Evolutionary conservation across 148 eudicot species (phyloP).

Genomic region (Persicaria tinctoria): DNA sequence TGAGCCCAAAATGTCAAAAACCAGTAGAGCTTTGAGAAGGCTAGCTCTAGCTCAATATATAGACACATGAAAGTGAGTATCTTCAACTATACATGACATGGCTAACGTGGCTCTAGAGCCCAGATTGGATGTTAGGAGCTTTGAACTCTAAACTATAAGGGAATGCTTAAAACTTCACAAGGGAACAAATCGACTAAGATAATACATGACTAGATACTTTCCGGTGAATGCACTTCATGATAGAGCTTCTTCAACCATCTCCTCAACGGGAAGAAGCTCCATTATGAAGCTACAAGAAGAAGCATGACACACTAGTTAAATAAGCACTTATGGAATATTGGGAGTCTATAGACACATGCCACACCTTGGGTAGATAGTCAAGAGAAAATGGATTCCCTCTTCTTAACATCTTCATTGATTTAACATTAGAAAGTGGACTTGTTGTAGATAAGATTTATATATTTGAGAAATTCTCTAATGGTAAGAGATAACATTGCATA

Average conservation of each 20-base stretch:
- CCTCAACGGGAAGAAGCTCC: conserved; percentile 18
- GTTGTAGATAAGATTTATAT: conserved; percentile 14
- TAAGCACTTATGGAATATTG: neutral
- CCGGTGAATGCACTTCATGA: neutral
- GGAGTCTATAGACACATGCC: conserved; percentile 10
- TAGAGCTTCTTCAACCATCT: conserved; percentile 12
- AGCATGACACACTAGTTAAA: neutral
- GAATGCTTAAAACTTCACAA: no score
- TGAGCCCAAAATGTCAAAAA: no score
- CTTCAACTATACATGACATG: neutral
- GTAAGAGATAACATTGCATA: neutral
- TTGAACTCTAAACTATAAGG: no score
- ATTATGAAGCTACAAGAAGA: no score
- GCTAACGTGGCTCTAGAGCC: neutral
- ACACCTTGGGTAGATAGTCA: conserved; percentile 84
- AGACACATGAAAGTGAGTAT: no score
- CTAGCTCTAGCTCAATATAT: no score
- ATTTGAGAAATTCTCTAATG: neutral
- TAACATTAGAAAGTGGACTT: conserved; percentile 81
- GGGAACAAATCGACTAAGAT: no score
- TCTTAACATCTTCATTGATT: conserved; percentile 60
- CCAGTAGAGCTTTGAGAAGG: no score
- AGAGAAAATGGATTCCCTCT: conserved; percentile 65
- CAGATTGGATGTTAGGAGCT: neutral
- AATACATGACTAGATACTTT: no score